Evolutionary conservation across 2,329 filamentous ascomycete genomes (phyloP).

Genomic region (Fusarium austroafricanum): DNA sequence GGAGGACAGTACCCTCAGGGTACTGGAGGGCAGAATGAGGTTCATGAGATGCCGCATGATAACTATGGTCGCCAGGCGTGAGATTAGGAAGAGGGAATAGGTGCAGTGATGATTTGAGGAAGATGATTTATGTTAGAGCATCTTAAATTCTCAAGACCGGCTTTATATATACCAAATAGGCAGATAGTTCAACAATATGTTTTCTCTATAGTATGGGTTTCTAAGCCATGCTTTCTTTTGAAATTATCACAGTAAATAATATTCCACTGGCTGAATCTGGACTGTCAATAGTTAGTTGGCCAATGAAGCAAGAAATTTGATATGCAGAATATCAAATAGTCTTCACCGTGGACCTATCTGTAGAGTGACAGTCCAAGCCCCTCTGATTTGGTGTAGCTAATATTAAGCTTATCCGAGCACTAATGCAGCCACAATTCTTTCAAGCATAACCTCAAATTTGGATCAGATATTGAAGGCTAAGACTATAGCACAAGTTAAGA

Average conservation of each 20-base stretch:
- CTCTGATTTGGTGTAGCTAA: background rate
- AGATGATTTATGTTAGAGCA: background rate
- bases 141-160: too few species aligned
- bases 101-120: background rate
- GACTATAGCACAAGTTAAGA: too few species aligned
- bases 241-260: background rate
- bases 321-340: background rate
- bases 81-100: background rate
- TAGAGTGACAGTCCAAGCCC: too few species aligned
- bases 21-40: background rate
- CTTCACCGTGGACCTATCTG: background rate
- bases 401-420: background rate
- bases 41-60: conserved; percentile 4
- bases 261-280: too few species aligned
- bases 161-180: background rate
- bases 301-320: background rate
- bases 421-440: too few species aligned
- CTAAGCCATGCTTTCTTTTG: background rate
- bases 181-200: background rate
- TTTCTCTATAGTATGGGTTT: background rate
- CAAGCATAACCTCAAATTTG: too few species aligned
- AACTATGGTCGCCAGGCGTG: background rate
- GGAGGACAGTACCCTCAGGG: background rate
- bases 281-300: too few species aligned
- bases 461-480: too few species aligned